Percentiles rank a stretch among this genome's conserved stretches.
Evolutionary conservation across 1,139 yeast genomes (phyloP).

Genomic region (Pichia sp.): DNA sequence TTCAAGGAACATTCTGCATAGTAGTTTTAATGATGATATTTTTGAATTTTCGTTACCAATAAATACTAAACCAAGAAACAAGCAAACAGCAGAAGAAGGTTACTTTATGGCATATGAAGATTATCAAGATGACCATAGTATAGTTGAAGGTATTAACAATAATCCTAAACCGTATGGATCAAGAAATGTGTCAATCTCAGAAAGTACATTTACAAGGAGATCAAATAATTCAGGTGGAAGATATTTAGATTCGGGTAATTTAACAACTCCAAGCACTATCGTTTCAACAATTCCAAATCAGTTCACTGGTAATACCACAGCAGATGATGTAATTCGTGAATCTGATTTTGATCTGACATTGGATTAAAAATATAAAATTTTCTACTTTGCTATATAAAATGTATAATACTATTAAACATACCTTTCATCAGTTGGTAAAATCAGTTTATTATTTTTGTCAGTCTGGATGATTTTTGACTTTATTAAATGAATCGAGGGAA

Average conservation of each 20-base stretch:
- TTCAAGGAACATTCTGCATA: slow-evolving; percentile 25
- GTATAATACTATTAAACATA: slow-evolving; percentile 4
- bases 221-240: slow-evolving; percentile 1
- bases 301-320: slow-evolving; percentile 20
- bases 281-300: slow-evolving; percentile 6
- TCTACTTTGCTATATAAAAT: neutral
- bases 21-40: slow-evolving; percentile 9
- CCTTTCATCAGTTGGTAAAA: slow-evolving; percentile 14
- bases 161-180: neutral
- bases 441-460: slow-evolving; percentile 12
- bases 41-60: neutral
- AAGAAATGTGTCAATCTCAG: slow-evolving; percentile 9
- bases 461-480: slow-evolving; percentile 63
- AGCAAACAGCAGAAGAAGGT: slow-evolving; percentile 4
- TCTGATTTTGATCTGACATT: slow-evolving; percentile 48
- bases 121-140: slow-evolving; percentile 49
- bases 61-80: neutral
- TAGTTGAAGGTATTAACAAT: slow-evolving; percentile 17
- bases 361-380: slow-evolving; percentile 28
- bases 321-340: slow-evolving; percentile 29
- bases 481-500: slow-evolving; percentile 84
- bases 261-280: slow-evolving; percentile 9
- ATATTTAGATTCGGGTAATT: slow-evolving; percentile 7
- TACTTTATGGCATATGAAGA: slow-evolving; percentile 53
- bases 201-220: slow-evolving; percentile 2